Conservation (phyloP, 805 yeast genomes). For the Wickerhamiella dianesei region DNA sequence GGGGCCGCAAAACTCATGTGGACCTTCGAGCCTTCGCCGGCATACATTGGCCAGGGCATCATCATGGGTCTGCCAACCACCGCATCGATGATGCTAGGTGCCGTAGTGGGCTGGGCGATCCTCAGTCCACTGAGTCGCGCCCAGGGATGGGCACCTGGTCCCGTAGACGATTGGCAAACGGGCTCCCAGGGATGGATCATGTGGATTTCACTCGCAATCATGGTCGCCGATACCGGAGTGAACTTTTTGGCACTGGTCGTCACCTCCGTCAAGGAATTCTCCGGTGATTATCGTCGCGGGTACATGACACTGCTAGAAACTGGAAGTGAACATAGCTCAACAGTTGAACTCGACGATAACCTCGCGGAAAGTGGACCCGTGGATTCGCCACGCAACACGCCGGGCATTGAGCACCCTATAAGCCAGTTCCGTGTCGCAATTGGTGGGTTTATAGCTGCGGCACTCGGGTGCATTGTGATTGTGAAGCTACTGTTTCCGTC, state of each 20-base stretch:
- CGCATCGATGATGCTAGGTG: conserved; percentile 79
- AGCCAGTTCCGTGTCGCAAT: conserved; percentile 16
- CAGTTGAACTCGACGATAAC: not conserved
- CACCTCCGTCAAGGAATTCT: not conserved
- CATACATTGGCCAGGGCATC: conserved; percentile 93
- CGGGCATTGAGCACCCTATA: conserved; percentile 7
- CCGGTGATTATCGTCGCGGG: not conserved
- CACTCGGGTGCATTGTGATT: conserved; percentile 51
- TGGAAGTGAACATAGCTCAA: not conserved
- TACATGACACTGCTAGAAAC: not conserved
- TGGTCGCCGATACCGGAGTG: conserved; percentile 84
- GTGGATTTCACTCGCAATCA: conserved; percentile 84
- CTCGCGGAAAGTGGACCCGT: not conserved
- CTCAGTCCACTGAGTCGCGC: conserved; percentile 67
- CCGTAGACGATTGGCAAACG: conserved; percentile 78
- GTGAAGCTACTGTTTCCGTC: conserved; percentile 50
- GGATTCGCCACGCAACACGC: not conserved
- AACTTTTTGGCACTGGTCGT: conserved; percentile 36
- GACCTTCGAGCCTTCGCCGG: conserved; percentile 93
- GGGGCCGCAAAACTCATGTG: conserved; percentile 56
- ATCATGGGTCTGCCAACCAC: conserved; percentile 94
- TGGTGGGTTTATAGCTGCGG: conserved; percentile 51
- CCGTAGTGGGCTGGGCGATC: conserved; percentile 82
- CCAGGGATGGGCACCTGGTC: conserved; percentile 79
- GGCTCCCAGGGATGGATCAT: conserved; percentile 97